Base-by-base conservation (phyloP, 805 yeast species). In the Pichia heedii region DNA sequence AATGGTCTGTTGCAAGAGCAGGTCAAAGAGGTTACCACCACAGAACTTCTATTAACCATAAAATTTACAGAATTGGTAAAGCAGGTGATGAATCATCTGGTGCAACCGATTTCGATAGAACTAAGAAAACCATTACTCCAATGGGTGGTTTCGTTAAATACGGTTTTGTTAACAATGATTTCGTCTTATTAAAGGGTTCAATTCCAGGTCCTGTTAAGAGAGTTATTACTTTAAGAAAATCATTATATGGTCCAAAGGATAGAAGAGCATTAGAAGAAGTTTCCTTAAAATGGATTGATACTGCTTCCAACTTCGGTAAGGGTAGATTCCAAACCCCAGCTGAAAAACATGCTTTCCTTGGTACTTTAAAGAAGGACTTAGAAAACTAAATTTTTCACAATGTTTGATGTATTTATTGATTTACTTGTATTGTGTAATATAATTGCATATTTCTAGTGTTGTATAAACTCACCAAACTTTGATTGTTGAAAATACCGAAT, bases 271-370 rank as follows among this genome's bases (percentile, higher is more conserved):
- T 84, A 63, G 99, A 93, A 81, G 73, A 87, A 75, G 96, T 90
- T 61, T 78, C 75, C 81, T 85, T 93, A 76, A 93, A 93, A 78
- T 93, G 97, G 98, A 93, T 93, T 71, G 99, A 93, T 74, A 93
- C 99, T 65, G 96, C 99, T 70, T 93, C 98, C 68, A 89, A 90
- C 77, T 93, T 93, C 89, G 99, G 99, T 84, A 94, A 93, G 87
- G 98, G 98, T 81, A 93, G 98, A 84, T 93, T 93, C 97, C 99
- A 93, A 80, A 93, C 99, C 68, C 95, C 97, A 66, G 97, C 97
- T 73, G 99, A 93, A 82, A 94, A 94, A 89, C 88, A 83, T 69
- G 95, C 98, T 69, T 93, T 93, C 90, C 66, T 89, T 79, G 99
- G 99, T 79, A 90, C 98, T 68, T 84, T 93, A 72, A 93, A 93